Evolutionary conservation across 140 eudicot species (phyloP), one percentile per base, ranked within the genome.

Genomic region (Oenanthe javanica): DNA sequence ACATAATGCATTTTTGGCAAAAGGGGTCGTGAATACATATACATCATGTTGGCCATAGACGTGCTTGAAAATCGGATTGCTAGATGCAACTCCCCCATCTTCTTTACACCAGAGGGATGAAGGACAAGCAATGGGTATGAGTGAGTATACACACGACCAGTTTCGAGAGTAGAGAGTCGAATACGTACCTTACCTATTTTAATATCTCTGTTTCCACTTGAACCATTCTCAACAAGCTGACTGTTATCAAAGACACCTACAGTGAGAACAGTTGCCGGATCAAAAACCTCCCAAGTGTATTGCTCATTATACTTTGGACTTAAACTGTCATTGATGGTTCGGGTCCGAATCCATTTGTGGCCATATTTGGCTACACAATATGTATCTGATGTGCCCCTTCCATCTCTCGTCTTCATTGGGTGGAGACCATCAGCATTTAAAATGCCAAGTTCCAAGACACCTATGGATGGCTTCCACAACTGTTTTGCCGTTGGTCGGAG

Each of bases 261-360:
- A 19, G 98, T 91, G 75, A 93, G 85, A 83, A 93, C 98, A 0
- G 98, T 93, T 69, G 97, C 81, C 11, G 97, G 98, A 80, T 93
- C 98, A 51, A 79, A 90, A 66, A 93, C 98, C 80, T 93, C 98
- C 98, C 98, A 93, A 54, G 97, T 88, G 88, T 93, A 93, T 75
- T 93, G 97, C 83, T 93, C 98, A 66, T 93, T 93, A 82, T 86
- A 93, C 77, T 83, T 87, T 0, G 98, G 98, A 72, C 80, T 87
- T 64, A 88, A 83, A 81, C 90, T 91, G 81, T 93, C 92, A 1
- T 87, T 83, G 46, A 93, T 84, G 9, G 98, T 93, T 57, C 97
- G 80, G 38, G 97, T 93, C 18, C 98, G 86, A 36, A 93, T 81
- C 98, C 98, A 93, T 79, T 93, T 93, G 76, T 91, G 97, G 25